These are phyloP conservation scores for Teunomyces stri DNA, from an alignment of 805 yeast genomes.

Conservation along the genomic window DNA sequence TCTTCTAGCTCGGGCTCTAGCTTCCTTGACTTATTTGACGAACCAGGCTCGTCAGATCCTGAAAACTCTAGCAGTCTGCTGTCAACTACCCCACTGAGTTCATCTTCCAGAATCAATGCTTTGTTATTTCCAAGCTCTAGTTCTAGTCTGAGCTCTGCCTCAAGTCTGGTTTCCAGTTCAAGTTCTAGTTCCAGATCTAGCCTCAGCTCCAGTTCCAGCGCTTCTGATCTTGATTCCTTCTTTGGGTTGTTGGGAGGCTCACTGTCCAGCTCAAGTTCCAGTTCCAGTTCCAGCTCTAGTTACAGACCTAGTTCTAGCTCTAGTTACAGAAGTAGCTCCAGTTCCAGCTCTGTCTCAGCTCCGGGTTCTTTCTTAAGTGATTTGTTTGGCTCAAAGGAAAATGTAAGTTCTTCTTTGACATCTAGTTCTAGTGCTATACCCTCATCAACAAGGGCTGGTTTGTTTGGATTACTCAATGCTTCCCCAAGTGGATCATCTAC, in stretches of 20 bases:
- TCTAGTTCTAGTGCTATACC: constrained; percentile 3
- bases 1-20: neutral
- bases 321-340: neutral
- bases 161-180: constrained; percentile 6
- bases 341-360: constrained; percentile 4
- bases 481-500: neutral
- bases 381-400: constrained; percentile 1
- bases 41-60: neutral
- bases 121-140: constrained; percentile 3
- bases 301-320: neutral
- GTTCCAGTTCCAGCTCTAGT: constrained; percentile 8
- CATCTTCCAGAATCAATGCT: neutral
- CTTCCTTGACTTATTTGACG: neutral
- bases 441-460: constrained; percentile 4
- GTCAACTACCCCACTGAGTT: neutral
- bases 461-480: neutral
- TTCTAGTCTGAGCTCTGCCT: constrained; percentile 2
- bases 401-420: neutral
- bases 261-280: constrained; percentile 4
- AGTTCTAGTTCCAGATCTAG: constrained; percentile 4
- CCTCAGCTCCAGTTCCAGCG: neutral
- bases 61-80: constrained; percentile 5
- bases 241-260: neutral
- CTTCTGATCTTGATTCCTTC: neutral
- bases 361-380: neutral